phyloP scores from a whole-genome alignment of 164 flowering plant species.

The Kalanchoe fedtschenkoi region DNA sequence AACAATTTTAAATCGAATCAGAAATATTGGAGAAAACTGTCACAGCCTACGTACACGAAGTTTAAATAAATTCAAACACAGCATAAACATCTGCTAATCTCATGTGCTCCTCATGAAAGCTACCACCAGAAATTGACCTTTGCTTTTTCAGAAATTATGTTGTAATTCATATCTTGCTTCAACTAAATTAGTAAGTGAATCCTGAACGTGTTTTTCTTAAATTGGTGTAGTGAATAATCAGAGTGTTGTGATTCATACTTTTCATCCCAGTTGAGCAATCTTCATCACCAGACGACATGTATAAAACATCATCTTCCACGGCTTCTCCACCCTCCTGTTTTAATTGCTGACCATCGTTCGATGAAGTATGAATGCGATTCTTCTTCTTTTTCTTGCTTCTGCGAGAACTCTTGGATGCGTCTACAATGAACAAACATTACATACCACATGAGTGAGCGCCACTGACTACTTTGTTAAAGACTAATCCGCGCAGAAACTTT shows the following conservation, averaged over 20 bases:
- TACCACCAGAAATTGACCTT: too few species aligned
- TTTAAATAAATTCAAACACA: too few species aligned
- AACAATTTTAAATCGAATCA: neutral
- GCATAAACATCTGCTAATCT: too few species aligned
- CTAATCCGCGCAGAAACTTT: constrained; percentile 5
- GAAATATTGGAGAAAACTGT: neutral
- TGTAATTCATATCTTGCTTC: too few species aligned
- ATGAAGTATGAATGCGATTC: neutral
- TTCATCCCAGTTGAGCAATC: too few species aligned
- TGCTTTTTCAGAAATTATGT: too few species aligned
- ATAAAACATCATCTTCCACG: constrained; percentile 39
- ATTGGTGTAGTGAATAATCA: neutral
- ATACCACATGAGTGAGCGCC: neutral
- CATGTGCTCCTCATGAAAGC: neutral
- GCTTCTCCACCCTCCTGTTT: constrained; percentile 14
- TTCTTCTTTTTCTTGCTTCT: constrained; percentile 27
- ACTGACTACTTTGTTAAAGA: neutral
- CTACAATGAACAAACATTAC: constrained; percentile 14
- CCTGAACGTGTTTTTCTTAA: neutral
- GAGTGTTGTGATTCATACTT: constrained; percentile 43
- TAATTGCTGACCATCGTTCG: constrained; percentile 13
- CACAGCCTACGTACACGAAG: neutral
- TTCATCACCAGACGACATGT: constrained; percentile 67
- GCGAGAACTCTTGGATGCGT: constrained; percentile 29
- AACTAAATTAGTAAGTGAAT: too few species aligned